Conservation (phyloP, 148 eudicot genomes). For the Polygonum maritimum region DNA sequence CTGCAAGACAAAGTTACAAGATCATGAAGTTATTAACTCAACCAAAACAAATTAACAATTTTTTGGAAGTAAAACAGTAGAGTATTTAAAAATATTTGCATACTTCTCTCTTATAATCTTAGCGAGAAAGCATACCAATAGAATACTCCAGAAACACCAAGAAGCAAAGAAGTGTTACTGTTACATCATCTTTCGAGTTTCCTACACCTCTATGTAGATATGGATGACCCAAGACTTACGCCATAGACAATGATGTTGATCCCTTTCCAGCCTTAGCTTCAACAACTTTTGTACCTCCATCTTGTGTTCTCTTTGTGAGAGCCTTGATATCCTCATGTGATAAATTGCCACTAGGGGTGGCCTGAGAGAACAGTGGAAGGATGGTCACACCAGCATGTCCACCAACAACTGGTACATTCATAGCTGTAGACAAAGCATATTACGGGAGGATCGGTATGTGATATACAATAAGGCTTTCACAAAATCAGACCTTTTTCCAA, state of each 20-base stretch:
- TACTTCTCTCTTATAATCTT: constrained; percentile 71
- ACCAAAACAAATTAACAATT: not conserved
- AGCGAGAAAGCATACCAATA: constrained; percentile 41
- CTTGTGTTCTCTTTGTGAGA: constrained; percentile 84
- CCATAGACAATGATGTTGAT: constrained; percentile 96
- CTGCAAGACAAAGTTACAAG: constrained; percentile 29
- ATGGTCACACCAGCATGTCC: constrained; percentile 36
- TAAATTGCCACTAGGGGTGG: constrained; percentile 68
- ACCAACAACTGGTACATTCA: not conserved
- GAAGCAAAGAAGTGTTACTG: constrained; percentile 94
- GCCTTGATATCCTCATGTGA: constrained; percentile 42
- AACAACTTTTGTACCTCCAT: constrained; percentile 97
- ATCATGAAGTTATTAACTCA: not conserved
- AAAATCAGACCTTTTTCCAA: no score
- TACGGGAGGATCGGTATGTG: no score
- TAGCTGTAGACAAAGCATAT: not conserved
- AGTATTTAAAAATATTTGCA: constrained; percentile 6
- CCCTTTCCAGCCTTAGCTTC: constrained; percentile 98
- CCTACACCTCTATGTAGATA: no score
- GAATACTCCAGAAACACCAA: constrained; percentile 89
- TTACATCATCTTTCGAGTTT: no score
- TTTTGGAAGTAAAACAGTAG: not conserved
- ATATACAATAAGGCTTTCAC: no score
- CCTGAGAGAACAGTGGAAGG: constrained; percentile 96
- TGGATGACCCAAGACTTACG: no score